Base-by-base conservation (phyloP, 306 rosid species). In the Cicer pinnatifidum region DNA sequence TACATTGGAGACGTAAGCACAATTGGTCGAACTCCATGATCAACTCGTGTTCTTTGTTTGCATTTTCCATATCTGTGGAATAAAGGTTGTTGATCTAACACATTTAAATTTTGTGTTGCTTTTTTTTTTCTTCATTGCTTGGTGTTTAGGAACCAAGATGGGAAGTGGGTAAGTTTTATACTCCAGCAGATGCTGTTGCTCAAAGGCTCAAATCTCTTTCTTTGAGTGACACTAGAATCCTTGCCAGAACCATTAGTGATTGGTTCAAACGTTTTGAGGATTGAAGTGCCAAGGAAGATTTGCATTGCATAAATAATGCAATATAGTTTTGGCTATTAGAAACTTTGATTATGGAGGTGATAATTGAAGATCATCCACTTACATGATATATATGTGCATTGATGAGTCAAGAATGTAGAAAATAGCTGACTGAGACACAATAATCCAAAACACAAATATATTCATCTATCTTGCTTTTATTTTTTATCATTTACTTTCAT, bases 111-210 rank as follows among this genome's bases (percentile, higher is more conserved):
- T 33, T 53, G 39, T 67, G 7, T 78, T 67, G 37, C 8, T 77
- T 57, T 9, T 56, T 57, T 9, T 56, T 23, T 23, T 23, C 3
- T 28, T 33, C 20, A 53, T 67, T 62, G 17, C 52, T 75, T 76
- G 8, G 10, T 19, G 65, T 17, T 48, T 57, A 37, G 97, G 97
- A 88, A 52, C 93, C 93, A 3, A 94, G 86, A 84, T 94, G 99
- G 99, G 84, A 89, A 88, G 97, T 83, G 12, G 96, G 99, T 11
- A 35, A 81, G 19, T 47, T 85, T 75, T 94, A 94, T 80, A 91
- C 96, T 72, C 99, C 99, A 35, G 93, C 90, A 52, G 99, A 94
- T 78, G 99, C 97, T 37, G 82, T 91, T 75, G 99, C 96, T 65
- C 97, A 88, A 84, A 75, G 81, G 46, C 89, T 91, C 33, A 88